Conservation (phyloP, 2,329 filamentous ascomycete genomes). For the Dothideomycetes sp. region DNA sequence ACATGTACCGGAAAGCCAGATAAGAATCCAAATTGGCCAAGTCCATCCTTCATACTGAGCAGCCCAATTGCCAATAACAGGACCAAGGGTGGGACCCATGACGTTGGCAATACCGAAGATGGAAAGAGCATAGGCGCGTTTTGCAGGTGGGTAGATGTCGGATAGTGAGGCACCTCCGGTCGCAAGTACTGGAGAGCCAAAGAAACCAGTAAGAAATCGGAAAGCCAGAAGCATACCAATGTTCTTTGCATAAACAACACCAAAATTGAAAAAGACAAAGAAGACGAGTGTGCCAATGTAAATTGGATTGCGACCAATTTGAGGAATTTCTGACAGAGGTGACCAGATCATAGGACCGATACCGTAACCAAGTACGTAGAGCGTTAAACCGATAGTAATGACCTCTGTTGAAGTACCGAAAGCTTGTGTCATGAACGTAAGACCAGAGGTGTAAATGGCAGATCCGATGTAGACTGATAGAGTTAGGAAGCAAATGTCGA, state of each 20-base stretch:
- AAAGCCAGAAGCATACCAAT: constrained; percentile 44
- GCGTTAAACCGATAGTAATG: constrained; percentile 37
- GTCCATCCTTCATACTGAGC: constrained; percentile 30
- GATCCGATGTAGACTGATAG: constrained; percentile 40
- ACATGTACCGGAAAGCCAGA: constrained; percentile 33
- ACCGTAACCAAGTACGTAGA: constrained; percentile 18
- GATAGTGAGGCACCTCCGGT: constrained; percentile 38
- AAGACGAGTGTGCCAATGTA: constrained; percentile 37
- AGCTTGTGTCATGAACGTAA: constrained; percentile 25
- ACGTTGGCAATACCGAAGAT: constrained; percentile 35
- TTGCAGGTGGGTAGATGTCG: constrained; percentile 35
- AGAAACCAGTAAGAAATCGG: constrained; percentile 42
- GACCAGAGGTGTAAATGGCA: constrained; percentile 38
- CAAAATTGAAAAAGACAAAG: constrained; percentile 41
- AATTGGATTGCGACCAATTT: constrained; percentile 37
- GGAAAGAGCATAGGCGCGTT: constrained; percentile 32
- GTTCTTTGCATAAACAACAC: constrained; percentile 37
- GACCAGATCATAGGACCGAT: constrained; percentile 18
- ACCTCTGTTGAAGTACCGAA: constrained; percentile 33
- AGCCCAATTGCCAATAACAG: constrained; percentile 35
- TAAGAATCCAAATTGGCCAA: constrained; percentile 36
- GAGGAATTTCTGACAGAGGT: constrained; percentile 41
- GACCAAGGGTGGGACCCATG: constrained; percentile 35
- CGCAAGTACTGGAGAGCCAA: constrained; percentile 38
- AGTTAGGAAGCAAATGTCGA: constrained; percentile 39